Percentiles rank a stretch among this genome's conserved stretches.
These are phyloP conservation scores for Spergularia marina DNA, from an alignment of 148 eudicot species.

Conservation along the genomic window DNA sequence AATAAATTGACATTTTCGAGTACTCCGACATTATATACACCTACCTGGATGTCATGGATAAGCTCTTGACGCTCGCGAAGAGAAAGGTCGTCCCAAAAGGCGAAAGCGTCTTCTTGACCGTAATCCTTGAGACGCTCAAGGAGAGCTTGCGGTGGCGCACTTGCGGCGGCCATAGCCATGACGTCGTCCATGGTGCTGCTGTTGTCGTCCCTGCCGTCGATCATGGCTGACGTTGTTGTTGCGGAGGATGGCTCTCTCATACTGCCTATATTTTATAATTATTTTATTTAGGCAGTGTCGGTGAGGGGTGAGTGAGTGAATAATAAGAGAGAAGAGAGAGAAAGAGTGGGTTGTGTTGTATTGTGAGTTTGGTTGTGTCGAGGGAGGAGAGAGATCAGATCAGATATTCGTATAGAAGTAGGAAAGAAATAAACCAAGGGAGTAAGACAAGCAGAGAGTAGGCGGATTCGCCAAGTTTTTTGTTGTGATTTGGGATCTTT, in stretches of 20 bases:
- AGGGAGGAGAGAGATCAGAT: no score
- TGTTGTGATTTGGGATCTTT: no score
- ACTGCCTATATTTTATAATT: not conserved
- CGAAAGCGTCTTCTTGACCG: constrained; percentile 85
- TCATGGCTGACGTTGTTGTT: not conserved
- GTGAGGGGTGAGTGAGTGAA: not conserved
- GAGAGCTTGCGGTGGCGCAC: constrained; percentile 57
- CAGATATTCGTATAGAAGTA: no score
- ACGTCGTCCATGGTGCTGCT: not conserved
- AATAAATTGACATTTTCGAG: no score
- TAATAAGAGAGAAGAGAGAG: not conserved
- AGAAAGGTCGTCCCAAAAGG: constrained; percentile 88
- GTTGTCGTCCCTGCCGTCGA: not conserved
- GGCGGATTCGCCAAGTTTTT: no score
- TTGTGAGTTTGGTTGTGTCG: not conserved
- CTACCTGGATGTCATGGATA: no score
- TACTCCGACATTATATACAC: no score
- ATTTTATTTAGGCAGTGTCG: not conserved
- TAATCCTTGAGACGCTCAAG: constrained; percentile 92
- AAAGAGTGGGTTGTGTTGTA: not conserved
- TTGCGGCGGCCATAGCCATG: not conserved
- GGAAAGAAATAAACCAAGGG: no score
- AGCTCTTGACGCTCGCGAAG: constrained; percentile 54
- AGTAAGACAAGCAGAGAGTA: no score
- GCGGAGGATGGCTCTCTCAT: constrained; percentile 13